These are phyloP conservation scores for Blastocystis sp. DNA, from an alignment of 352 stramenopile species.

Conservation along the genomic window DNA sequence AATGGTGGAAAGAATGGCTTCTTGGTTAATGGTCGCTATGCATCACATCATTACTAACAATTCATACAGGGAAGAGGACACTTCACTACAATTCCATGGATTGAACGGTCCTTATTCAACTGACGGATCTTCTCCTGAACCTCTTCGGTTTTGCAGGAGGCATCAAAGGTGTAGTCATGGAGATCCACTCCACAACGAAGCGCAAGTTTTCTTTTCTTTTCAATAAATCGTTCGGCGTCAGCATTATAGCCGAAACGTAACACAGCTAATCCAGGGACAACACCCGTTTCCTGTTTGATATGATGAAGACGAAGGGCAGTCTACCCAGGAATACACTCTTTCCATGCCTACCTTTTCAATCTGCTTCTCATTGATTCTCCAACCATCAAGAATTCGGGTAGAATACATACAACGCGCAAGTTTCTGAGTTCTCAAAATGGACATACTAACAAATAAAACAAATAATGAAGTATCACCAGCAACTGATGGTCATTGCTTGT, in stretches of 20 bases:
- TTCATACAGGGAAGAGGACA: slow-evolving; percentile 12
- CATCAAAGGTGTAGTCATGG: slow-evolving; percentile 56
- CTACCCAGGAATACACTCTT: background rate
- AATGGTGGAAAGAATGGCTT: slow-evolving; percentile 31
- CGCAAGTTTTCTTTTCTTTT: slow-evolving; percentile 57
- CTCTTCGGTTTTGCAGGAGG: slow-evolving; percentile 52
- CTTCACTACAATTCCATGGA: slow-evolving; percentile 60
- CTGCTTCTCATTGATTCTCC: slow-evolving; percentile 20
- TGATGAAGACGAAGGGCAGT: slow-evolving; percentile 32
- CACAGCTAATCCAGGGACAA: slow-evolving; percentile 25
- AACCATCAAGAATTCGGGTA: slow-evolving; percentile 52
- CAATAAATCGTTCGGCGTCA: slow-evolving; percentile 52
- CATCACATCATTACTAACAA: background rate
- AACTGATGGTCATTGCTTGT: slow-evolving; percentile 25
- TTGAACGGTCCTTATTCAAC: slow-evolving; percentile 49
- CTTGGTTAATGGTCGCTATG: slow-evolving; percentile 26
- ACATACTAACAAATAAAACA: slow-evolving; percentile 37
- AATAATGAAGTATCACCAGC: slow-evolving; percentile 14
- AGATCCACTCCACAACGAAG: slow-evolving; percentile 51
- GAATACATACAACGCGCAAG: slow-evolving; percentile 22
- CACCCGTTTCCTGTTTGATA: slow-evolving; percentile 55
- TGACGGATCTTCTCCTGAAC: slow-evolving; percentile 55
- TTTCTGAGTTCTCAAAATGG: slow-evolving; percentile 21
- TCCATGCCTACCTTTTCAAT: background rate
- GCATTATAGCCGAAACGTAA: slow-evolving; percentile 57